Conservation (phyloP, 805 yeast species). For the Sungouiozyma ichnusensis region DNA sequence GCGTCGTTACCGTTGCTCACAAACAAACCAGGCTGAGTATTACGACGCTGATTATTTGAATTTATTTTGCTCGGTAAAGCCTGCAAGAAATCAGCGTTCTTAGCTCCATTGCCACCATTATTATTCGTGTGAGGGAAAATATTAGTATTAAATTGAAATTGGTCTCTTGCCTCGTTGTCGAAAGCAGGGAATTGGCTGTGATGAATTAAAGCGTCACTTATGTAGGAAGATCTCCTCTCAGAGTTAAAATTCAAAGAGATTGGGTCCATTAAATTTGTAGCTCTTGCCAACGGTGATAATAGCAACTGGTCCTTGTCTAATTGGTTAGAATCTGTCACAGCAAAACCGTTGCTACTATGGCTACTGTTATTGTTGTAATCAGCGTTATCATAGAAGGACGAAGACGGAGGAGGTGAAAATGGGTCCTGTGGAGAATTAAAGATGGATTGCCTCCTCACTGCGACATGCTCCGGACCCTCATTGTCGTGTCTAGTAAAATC, state of each 20-base stretch:
- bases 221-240: slow-evolving; percentile 64
- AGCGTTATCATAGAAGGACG: not conserved
- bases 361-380: not conserved
- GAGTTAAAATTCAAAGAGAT: slow-evolving; percentile 14
- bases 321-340: not conserved
- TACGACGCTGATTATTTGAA: slow-evolving; percentile 3
- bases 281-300: slow-evolving; percentile 1
- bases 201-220: slow-evolving; percentile 51
- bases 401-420: not conserved
- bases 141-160: not conserved
- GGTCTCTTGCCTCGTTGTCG: not conserved
- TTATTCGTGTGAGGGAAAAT: not conserved
- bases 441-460: slow-evolving; percentile 10
- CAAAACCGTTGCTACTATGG: not conserved
- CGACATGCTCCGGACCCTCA: not conserved
- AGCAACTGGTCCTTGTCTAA: not conserved
- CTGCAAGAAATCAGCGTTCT: not conserved
- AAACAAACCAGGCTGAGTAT: slow-evolving; percentile 3
- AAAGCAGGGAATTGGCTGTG: slow-evolving; percentile 4
- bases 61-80: not conserved
- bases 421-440: slow-evolving; percentile 3
- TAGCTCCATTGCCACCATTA: not conserved
- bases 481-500: slow-evolving; percentile 19
- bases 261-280: not conserved
- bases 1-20: not conserved